Conservation (phyloP, 2,329 filamentous ascomycete genomes). For the Triangularia setosa region DNA sequence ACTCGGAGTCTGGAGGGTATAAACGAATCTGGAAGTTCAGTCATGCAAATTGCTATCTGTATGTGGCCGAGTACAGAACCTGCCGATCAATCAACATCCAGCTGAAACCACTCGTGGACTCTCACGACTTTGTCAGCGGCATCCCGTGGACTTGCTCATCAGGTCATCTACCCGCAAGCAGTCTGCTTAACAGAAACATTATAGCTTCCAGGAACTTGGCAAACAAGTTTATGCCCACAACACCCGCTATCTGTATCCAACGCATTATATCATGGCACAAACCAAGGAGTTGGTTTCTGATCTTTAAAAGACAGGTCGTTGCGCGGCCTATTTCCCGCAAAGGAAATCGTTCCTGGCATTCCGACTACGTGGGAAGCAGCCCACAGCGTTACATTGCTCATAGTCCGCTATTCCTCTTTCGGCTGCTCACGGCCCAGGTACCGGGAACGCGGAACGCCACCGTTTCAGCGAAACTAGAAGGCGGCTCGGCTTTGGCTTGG, state of each 20-base stretch:
- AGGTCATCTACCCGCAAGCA: not conserved
- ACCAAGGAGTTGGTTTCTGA: not conserved
- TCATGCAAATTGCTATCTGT: too few relatives aligned
- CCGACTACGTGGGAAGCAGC: not conserved
- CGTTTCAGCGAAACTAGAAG: slow-evolving; percentile 11
- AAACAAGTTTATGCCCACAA: not conserved
- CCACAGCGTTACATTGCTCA: slow-evolving; percentile 2
- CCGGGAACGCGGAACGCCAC: slow-evolving; percentile 14
- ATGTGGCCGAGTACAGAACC: too few relatives aligned
- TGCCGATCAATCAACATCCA: too few relatives aligned
- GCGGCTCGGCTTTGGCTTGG: not conserved
- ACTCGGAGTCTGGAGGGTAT: too few relatives aligned
- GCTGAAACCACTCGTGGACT: too few relatives aligned
- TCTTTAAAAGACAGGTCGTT: not conserved
- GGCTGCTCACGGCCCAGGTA: slow-evolving; percentile 16
- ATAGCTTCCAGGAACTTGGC: not conserved
- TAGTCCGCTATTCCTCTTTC: slow-evolving; percentile 7
- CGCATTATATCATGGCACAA: not conserved
- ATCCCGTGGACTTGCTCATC: too few relatives aligned
- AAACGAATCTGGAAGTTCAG: too few relatives aligned
- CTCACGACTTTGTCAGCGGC: too few relatives aligned
- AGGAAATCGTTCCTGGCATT: slow-evolving; percentile 6
- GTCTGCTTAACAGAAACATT: not conserved
- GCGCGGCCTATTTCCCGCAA: not conserved
- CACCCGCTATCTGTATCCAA: not conserved